Base-by-base conservation (phyloP, 2,329 filamentous ascomycete species). In the Fusarium fracticaudum region DNA sequence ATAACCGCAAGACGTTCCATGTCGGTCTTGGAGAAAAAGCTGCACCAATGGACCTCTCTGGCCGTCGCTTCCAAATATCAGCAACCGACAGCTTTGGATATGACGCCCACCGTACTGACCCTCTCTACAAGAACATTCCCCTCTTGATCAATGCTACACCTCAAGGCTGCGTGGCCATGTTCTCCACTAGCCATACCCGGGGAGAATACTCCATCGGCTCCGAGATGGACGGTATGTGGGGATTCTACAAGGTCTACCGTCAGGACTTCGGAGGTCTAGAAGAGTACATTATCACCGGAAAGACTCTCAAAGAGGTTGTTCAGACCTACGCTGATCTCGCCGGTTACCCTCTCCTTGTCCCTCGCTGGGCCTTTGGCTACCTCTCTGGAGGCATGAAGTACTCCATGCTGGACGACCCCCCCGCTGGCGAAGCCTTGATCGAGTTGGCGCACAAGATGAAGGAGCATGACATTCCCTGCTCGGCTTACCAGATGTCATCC, bases 191-290 rank as follows among this genome's bases (percentile, higher is more conserved):
- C 6, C 90, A 94, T 77, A 85, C 87, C 1, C 84, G 92, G 59
- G 91, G 91, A 1, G 87, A 86, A 22, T 94, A 91, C 84, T 89
- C 88, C 14, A 85, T 94, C 13, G 92, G 92, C 6, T 89, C 90
- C 3, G 92, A 94, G 80, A 91, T 94, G 81, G 92, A 94, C 77
- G 92, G 92, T 35, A 88, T 94, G 82, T 94, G 92, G 91, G 92
- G 92, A 1, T 88, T 88, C 65, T 94, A 90, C 87, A 94, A 94
- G 79, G 91, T 93, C 26, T 93, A 93, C 76, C 87, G 92, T 13
- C 92, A 94, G 80, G 91, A 92, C 68, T 88, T 91, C 71, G 92
- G 92, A 29, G 92, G 92, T 0, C 84, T 94, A 1, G 92, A 94
- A 78, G 88, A 93, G 81, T 94, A 93, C 73, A 84, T 91, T 29